Base-by-base conservation (phyloP, 495 filamentous ascomycete genomes). In the Penicillium arizonense region DNA sequence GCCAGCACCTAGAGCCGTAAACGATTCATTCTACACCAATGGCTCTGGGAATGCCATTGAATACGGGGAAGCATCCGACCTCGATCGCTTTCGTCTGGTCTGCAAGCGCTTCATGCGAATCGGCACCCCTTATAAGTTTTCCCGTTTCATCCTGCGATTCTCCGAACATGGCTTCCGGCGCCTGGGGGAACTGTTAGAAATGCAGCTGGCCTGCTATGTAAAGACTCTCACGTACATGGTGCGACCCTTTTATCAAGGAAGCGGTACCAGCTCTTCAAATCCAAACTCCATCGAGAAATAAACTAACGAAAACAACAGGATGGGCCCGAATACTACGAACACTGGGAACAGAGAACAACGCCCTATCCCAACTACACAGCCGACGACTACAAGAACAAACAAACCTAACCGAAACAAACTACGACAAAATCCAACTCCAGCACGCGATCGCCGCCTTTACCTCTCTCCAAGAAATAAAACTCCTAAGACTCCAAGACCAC, bases 221-320 rank as follows among this genome's bases (percentile, higher is more conserved):
- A 82, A 77, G 65, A 81, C 84, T 61, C 82, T 89, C 64, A 85
- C 82, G 58, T 89, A 89, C 64, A 79, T 89, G 70, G 81, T 89
- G 63, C 84, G 84, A 60, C 83, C 79, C 47, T 87, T 87, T 65
- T 88, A 88, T 69, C 67, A 74, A 62, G 73, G 72, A 68, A 70
- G 63, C 63, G 69, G 70, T 77, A 77, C 50, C 56, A 50, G 60
- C 59, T 63, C 58, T 67, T 68, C 69, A 65, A 40, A 49, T 43
- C 30, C 43, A 33, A 44, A 35, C 14, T 8, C 43, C 35, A 34
- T 23, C 7, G 10, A 32, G 49, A 56, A 34, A 14, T 5, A 33
- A 14, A 43, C 68, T 74, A 46, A 73, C 42, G 30, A 34, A n/a
- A 26, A 44, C 16, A 48, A 56, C 55, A 77, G 74, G 65, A 16